Base-by-base conservation (phyloP, 129 eudicot genomes). In the Centrapalus pauciflorus region DNA sequence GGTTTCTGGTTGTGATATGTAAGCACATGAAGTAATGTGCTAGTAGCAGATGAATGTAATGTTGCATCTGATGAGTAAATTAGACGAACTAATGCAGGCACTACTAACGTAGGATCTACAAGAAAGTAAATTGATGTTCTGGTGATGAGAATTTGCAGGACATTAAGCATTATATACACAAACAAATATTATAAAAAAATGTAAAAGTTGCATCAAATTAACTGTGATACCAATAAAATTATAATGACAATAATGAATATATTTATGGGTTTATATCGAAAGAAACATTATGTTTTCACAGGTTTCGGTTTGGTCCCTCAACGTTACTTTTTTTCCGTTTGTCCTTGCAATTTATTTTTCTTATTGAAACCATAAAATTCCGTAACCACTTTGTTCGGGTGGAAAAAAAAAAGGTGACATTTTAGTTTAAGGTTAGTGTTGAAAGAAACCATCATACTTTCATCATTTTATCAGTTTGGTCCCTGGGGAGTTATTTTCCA, bases 61-160 rank as follows among this genome's bases (percentile, higher is more conserved):
- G 50, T 68, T 73, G 59, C 83, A 60, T 87, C 62, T 11, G 77
- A 41, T 19, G 86, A 82, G 77, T 71, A 85, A 66, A 80, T 37
- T 52, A 70, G 82, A 35, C 57, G 69, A 72, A 87, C 82, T 49
- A 91, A 76, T n/a, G 83, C 50, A 20, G 96, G 82, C 82, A 91
- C 72, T 35, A 83, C 84, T 21, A 82, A 68, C 16, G 82, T 64
- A 46, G 94, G 90, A 48, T 91, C 97, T 91, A 80, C 82, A 78
- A 73, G 40, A 67, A 46, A 67, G 20, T 24, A 68, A 45, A 34
- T 7, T 0, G 13, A 66, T 24, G 29, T 26, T 12, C 55, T 26
- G 25, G 10, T 29, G 41, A 25, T 70, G 25, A 57, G 23, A 58
- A 43, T 57, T 70, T 70, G 57, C 23, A 58, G 26, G 11, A 40